Percentiles rank a stretch among this genome's conserved stretches.
phyloP scores from a whole-genome alignment of 2,329 filamentous ascomycete genomes.

The Aspergillus felis region DNA sequence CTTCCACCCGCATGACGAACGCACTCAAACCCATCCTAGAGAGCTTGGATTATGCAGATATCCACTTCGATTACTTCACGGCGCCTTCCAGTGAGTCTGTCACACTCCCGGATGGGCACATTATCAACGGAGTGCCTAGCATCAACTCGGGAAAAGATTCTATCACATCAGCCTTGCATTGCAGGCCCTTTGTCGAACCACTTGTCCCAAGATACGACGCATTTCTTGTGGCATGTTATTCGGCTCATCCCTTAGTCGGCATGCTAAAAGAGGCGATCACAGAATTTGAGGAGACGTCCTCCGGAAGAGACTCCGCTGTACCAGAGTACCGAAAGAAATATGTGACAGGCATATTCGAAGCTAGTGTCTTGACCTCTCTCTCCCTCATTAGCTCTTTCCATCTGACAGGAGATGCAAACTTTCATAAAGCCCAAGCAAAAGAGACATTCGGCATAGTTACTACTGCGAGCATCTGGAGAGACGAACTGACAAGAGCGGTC shows the following conservation, averaged over 20 bases:
- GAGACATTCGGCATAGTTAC: slow-evolving; percentile 77
- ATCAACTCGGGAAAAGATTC: slow-evolving; percentile 76
- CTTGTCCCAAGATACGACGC: slow-evolving; percentile 54
- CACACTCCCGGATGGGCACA: slow-evolving; percentile 26
- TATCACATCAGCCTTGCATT: slow-evolving; percentile 57
- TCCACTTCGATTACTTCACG: slow-evolving; percentile 39
- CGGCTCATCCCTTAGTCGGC: slow-evolving; percentile 71
- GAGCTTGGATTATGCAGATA: slow-evolving; percentile 32
- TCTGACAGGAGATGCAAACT: slow-evolving; percentile 18
- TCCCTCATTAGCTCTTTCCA: slow-evolving; percentile 47
- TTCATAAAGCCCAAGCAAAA: slow-evolving; percentile 37
- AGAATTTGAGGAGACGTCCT: slow-evolving; percentile 16
- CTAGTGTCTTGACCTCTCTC: slow-evolving; percentile 64
- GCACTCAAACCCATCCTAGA: slow-evolving; percentile 39
- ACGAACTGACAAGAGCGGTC: slow-evolving; percentile 65
- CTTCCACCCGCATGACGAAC: slow-evolving; percentile 42
- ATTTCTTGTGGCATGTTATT: slow-evolving; percentile 87
- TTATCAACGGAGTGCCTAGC: slow-evolving; percentile 57
- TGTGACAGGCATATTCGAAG: slow-evolving; percentile 84
- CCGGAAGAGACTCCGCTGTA: slow-evolving; percentile 23
- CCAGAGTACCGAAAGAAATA: slow-evolving; percentile 40
- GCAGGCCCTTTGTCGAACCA: slow-evolving; percentile 53
- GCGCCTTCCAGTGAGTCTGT: slow-evolving; percentile 28
- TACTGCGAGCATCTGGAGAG: slow-evolving; percentile 80
- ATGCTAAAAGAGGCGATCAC: slow-evolving; percentile 49